phyloP scores from a whole-genome alignment of 2,329 filamentous ascomycete genomes.

The Hymenotorrendiella dingleyae region DNA sequence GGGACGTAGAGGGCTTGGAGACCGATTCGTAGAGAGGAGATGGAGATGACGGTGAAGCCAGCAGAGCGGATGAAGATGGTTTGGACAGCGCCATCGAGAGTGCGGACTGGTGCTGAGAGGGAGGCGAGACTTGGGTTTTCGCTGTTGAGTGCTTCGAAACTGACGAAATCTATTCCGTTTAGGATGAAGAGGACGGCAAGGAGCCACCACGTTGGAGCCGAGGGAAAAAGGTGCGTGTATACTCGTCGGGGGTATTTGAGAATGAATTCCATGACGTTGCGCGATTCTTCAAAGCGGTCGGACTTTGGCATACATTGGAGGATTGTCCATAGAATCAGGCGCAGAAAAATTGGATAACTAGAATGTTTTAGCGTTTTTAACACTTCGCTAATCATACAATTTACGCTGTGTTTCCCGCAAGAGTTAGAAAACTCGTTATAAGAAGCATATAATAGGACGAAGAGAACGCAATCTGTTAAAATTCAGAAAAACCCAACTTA shows the following conservation, averaged over 20 bases:
- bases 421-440: slow-evolving; percentile 50
- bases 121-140: slow-evolving; percentile 49
- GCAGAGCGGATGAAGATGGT: slow-evolving; percentile 58
- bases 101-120: slow-evolving; percentile 46
- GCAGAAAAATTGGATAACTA: slow-evolving; percentile 45
- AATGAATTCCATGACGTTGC: slow-evolving; percentile 35
- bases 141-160: slow-evolving; percentile 60
- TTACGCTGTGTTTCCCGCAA: slow-evolving; percentile 57
- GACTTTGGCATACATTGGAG: slow-evolving; percentile 24
- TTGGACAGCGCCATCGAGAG: slow-evolving; percentile 61
- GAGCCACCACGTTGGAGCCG: slow-evolving; percentile 59
- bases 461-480: slow-evolving; percentile 34
- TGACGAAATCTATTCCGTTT: slow-evolving; percentile 60
- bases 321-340: slow-evolving; percentile 51
- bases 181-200: slow-evolving; percentile 53
- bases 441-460: slow-evolving; percentile 36
- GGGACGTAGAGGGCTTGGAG: slow-evolving; percentile 55
- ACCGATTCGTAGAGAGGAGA: slow-evolving; percentile 48
- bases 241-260: slow-evolving; percentile 51
- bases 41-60: slow-evolving; percentile 60
- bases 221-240: slow-evolving; percentile 59
- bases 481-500: too few relatives aligned
- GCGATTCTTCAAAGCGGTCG: neutral
- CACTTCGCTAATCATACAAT: too few relatives aligned
- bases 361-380: too few relatives aligned